Conservation (phyloP, 192 early-diverging fungal species). For the Kappamyces sp. region DNA sequence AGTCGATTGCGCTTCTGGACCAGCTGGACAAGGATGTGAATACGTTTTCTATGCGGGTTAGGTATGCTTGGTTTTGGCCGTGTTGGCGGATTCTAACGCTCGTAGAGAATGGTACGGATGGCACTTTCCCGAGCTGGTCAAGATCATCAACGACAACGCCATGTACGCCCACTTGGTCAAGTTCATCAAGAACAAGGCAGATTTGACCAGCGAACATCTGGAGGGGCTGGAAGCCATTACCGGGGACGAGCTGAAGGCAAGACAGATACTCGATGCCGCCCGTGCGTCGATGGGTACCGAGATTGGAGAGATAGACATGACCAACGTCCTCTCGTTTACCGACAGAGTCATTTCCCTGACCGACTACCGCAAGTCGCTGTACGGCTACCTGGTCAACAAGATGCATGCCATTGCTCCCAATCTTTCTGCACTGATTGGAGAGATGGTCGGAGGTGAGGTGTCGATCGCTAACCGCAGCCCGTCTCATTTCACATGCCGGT, state of each 20-base stretch:
- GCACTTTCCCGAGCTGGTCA: slow-evolving; percentile 99
- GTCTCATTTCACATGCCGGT: slow-evolving; percentile 96
- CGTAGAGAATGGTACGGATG: slow-evolving; percentile 97
- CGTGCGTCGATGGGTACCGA: slow-evolving; percentile 97
- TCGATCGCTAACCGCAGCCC: slow-evolving; percentile 39
- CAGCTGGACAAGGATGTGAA: slow-evolving; percentile 99
- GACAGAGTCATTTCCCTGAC: slow-evolving; percentile 82
- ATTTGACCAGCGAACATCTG: slow-evolving; percentile 69
- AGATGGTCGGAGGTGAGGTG: slow-evolving; percentile 71
- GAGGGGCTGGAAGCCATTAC: slow-evolving; percentile 75
- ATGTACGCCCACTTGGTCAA: slow-evolving; percentile 85
- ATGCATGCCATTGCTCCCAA: slow-evolving; percentile 97
- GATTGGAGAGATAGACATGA: slow-evolving; percentile 90
- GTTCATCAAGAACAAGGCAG: slow-evolving; percentile 87
- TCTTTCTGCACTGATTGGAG: slow-evolving; percentile 92
- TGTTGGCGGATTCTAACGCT: slow-evolving; percentile 1
- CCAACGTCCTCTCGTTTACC: slow-evolving; percentile 92
- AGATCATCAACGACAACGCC: slow-evolving; percentile 90
- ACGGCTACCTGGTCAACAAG: slow-evolving; percentile 88
- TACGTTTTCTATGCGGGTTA: slow-evolving; percentile 90
- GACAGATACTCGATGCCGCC: slow-evolving; percentile 88
- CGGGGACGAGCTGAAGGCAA: slow-evolving; percentile 73
- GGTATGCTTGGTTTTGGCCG: slow-evolving; percentile 17
- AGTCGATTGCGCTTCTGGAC: slow-evolving; percentile 80
- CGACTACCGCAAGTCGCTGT: slow-evolving; percentile 89